Percentiles rank a stretch among this genome's conserved stretches.
Evolutionary conservation across 768 basidiomycete genomes (phyloP).

Genomic region (Thelephora aurantiotincta): DNA sequence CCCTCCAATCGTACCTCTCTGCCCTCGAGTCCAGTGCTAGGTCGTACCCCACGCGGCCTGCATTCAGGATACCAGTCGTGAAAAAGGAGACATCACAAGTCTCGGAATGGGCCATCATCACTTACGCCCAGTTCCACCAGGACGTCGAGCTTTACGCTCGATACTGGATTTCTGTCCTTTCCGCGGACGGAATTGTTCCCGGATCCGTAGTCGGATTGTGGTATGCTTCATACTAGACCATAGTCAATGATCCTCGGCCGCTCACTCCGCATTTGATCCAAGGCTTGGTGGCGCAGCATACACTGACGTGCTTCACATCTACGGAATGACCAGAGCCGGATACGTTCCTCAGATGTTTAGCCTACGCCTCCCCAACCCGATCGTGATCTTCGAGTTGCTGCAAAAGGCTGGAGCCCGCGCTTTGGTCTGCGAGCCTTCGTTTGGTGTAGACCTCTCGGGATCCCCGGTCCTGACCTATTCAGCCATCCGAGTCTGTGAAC

Average conservation of each 20-base stretch:
- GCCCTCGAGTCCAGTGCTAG: constrained; percentile 38
- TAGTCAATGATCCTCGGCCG: neutral
- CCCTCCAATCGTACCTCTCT: constrained; percentile 36
- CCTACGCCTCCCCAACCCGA: constrained; percentile 53
- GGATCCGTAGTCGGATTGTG: constrained; percentile 54
- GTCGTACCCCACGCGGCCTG: constrained; percentile 30
- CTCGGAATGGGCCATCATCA: constrained; percentile 40
- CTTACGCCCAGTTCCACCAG: constrained; percentile 43
- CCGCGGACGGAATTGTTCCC: constrained; percentile 25
- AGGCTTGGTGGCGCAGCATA: constrained; percentile 65
- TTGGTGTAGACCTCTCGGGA: constrained; percentile 24
- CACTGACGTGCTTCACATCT: constrained; percentile 53
- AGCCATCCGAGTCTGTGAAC: constrained; percentile 25
- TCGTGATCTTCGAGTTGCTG: constrained; percentile 53
- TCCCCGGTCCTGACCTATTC: constrained; percentile 37
- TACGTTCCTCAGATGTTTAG: constrained; percentile 66
- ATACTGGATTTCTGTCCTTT: constrained; percentile 39
- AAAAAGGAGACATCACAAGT: constrained; percentile 22
- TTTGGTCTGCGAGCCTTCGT: constrained; percentile 49
- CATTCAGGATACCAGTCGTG: constrained; percentile 37
- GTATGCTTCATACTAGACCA: constrained; percentile 23
- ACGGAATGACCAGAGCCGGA: constrained; percentile 58
- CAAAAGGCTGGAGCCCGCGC: constrained; percentile 41
- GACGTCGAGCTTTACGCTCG: constrained; percentile 52
- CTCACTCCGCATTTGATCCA: constrained; percentile 3